These are phyloP conservation scores for Penicillium fimorum DNA, from an alignment of 495 filamentous ascomycete genomes.

Conservation along the genomic window DNA sequence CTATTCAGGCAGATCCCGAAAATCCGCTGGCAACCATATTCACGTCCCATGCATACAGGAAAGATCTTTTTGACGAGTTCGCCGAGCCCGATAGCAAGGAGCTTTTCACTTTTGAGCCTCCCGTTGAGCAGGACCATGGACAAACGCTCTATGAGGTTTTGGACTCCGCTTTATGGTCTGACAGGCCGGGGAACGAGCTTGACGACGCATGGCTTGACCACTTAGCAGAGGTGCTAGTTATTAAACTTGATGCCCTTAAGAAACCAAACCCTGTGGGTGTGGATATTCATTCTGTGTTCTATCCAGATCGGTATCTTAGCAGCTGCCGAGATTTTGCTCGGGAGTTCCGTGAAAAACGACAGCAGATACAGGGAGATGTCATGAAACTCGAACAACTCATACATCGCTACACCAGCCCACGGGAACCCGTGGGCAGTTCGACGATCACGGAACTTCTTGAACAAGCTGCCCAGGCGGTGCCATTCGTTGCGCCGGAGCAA, in stretches of 20 bases:
- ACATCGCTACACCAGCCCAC: conserved; percentile 31
- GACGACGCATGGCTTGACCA: conserved; percentile 55
- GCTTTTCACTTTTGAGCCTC: conserved; percentile 42
- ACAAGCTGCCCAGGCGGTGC: conserved; percentile 33
- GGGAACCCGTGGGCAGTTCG: conserved; percentile 20
- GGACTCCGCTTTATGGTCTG: conserved; percentile 64
- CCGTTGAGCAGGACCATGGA: conserved; percentile 39
- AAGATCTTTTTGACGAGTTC: conserved; percentile 30
- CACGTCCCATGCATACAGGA: conserved; percentile 40
- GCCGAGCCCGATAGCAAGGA: conserved; percentile 37
- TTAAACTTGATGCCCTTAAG: conserved; percentile 53
- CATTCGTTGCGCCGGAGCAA: conserved; percentile 27
- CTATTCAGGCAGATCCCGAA: conserved; percentile 38
- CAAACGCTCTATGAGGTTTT: conserved; percentile 72
- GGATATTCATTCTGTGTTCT: conserved; percentile 68
- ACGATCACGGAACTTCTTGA: conserved; percentile 37
- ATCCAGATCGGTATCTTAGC: conserved; percentile 75
- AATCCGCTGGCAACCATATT: conserved; percentile 41
- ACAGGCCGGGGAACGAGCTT: conserved; percentile 48
- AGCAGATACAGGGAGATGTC: conserved; percentile 40
- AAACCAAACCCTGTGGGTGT: conserved; percentile 53
- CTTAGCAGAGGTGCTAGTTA: conserved; percentile 65
- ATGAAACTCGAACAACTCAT: conserved; percentile 40
- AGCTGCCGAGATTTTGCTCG: conserved; percentile 52
- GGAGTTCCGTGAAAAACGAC: conserved; percentile 45